Evolutionary conservation across 768 basidiomycete genomes (phyloP).

Genomic region (Russula compacta): DNA sequence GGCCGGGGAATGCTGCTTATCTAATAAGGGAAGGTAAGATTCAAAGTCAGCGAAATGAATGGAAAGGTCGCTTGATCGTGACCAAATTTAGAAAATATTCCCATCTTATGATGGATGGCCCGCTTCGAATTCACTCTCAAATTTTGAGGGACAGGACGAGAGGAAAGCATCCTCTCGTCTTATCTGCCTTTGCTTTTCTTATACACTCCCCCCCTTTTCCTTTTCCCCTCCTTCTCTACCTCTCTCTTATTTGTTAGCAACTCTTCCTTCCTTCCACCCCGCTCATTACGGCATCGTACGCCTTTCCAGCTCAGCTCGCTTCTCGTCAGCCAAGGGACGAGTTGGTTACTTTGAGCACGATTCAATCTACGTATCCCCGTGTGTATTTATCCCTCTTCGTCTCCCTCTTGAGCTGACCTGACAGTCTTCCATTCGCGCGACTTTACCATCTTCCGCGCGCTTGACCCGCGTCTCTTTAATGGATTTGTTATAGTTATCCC

Average conservation of each 20-base stretch:
- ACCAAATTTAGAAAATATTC: neutral
- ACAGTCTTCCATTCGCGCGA: slow-evolving; percentile 1
- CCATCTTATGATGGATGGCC: neutral
- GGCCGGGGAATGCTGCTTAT: no score
- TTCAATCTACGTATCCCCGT: neutral
- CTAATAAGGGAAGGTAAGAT: neutral
- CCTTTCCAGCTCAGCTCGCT: neutral
- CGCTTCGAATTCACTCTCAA: neutral
- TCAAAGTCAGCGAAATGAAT: slow-evolving; percentile 4
- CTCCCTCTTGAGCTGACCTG: neutral
- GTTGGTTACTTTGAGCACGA: neutral
- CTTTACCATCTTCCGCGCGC: neutral
- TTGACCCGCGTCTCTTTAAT: neutral
- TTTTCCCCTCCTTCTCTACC: neutral
- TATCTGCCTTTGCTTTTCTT: neutral
- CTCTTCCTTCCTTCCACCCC: neutral
- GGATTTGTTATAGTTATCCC: neutral
- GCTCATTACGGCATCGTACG: neutral
- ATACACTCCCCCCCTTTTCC: neutral
- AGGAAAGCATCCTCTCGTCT: neutral
- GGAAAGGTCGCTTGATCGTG: slow-evolving; percentile 1
- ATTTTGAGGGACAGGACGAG: neutral
- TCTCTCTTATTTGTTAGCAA: neutral
- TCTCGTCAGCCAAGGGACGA: neutral
- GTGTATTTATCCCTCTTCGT: slow-evolving; percentile 2